Evolutionary conservation across 1,284 basidiomycete genomes (phyloP).

Genomic region (Earliella scabrosa): DNA sequence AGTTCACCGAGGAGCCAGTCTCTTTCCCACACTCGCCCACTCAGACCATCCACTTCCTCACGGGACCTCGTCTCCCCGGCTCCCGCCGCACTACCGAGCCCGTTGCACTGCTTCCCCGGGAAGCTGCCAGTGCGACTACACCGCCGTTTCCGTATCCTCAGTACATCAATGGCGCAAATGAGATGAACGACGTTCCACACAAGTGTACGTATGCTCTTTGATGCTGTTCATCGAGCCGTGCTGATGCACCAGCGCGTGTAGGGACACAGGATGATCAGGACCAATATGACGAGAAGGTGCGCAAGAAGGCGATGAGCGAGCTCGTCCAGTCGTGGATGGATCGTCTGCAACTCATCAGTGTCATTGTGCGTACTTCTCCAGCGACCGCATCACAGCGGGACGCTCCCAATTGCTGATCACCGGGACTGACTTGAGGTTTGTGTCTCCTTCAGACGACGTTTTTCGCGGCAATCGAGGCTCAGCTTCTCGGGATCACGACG

Average conservation of each 20-base stretch:
- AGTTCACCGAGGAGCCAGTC: conserved; percentile 8
- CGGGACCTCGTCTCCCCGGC: background rate
- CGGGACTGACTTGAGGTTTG: too few relatives aligned
- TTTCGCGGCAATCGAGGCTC: conserved; percentile 61
- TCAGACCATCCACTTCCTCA: background rate
- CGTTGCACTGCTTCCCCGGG: background rate
- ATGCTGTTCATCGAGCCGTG: background rate
- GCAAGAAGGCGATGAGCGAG: conserved; percentile 49
- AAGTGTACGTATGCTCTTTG: background rate
- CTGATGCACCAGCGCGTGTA: too few relatives aligned
- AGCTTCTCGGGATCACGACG: conserved; percentile 50
- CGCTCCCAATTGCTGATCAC: background rate
- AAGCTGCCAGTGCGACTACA: too few relatives aligned
- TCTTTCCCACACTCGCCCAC: background rate
- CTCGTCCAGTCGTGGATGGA: conserved; percentile 65
- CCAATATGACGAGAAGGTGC: conserved; percentile 46
- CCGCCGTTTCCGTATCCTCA: background rate
- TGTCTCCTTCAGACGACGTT: conserved; percentile 54
- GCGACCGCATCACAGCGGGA: background rate
- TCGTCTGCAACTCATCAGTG: conserved; percentile 58
- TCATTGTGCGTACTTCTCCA: conserved; percentile 62
- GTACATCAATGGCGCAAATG: background rate
- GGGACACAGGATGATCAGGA: conserved; percentile 55
- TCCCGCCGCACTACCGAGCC: background rate
- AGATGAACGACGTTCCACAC: background rate